These are phyloP conservation scores for Cichorium intybus DNA, from an alignment of 140 eudicot species.

Conservation along the genomic window DNA sequence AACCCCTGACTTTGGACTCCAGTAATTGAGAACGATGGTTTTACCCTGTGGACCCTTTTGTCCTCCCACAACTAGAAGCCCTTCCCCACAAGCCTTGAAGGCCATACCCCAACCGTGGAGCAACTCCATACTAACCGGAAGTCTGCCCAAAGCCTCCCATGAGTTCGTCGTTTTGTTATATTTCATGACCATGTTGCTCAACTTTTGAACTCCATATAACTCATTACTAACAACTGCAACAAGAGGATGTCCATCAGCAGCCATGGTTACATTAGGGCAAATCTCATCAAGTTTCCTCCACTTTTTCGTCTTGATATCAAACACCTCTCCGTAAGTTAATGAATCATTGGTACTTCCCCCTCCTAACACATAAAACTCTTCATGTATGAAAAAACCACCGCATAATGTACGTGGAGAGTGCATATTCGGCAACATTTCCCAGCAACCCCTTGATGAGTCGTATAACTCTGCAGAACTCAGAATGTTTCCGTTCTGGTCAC, in stretches of 20 bases:
- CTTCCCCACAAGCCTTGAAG: slow-evolving; percentile 51
- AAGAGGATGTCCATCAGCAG: slow-evolving; percentile 67
- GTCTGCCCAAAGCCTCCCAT: slow-evolving; percentile 60
- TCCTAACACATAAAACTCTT: slow-evolving; percentile 62
- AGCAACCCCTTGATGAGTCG: slow-evolving; percentile 43
- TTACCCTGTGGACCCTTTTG: slow-evolving; percentile 55
- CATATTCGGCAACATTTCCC: slow-evolving; percentile 70
- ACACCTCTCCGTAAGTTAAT: slow-evolving; percentile 62
- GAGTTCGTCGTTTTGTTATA: slow-evolving; percentile 48
- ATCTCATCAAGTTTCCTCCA: slow-evolving; percentile 56
- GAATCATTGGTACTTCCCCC: slow-evolving; percentile 51
- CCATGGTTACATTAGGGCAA: slow-evolving; percentile 49
- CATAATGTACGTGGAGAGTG: slow-evolving; percentile 51
- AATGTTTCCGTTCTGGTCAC: slow-evolving; percentile 48
- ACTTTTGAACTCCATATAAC: slow-evolving; percentile 54
- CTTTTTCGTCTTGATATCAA: slow-evolving; percentile 40
- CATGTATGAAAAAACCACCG: slow-evolving; percentile 60
- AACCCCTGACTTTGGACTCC: slow-evolving; percentile 53
- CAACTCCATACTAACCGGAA: slow-evolving; percentile 55
- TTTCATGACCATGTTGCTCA: slow-evolving; percentile 40
- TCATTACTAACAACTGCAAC: slow-evolving; percentile 62
- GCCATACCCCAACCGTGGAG: slow-evolving; percentile 73
- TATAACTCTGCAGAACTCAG: slow-evolving; percentile 60
- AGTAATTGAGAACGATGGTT: slow-evolving; percentile 52
- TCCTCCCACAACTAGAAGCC: slow-evolving; percentile 58